phyloP scores from a whole-genome alignment of 192 early-diverging fungal genomes.

The Paraglomus brasilianum region DNA sequence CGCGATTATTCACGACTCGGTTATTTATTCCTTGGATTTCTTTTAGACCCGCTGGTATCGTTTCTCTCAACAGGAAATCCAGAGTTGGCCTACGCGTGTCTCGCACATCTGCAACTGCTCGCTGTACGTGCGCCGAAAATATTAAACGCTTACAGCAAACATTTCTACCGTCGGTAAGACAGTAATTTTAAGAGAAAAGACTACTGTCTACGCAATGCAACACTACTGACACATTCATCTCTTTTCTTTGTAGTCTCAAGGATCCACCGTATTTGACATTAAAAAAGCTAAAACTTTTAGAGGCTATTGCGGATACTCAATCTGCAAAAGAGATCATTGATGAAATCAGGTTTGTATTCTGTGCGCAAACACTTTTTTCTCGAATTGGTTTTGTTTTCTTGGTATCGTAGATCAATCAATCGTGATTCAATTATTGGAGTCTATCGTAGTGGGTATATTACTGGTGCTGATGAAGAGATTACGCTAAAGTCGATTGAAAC shows the following conservation, averaged over 20 bases:
- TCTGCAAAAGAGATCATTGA: constrained; percentile 20
- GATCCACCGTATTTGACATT: constrained; percentile 23
- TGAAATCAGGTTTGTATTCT: constrained; percentile 13
- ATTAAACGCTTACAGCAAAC: neutral
- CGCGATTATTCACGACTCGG: no score
- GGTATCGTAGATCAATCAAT: no score
- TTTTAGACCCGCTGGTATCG: neutral
- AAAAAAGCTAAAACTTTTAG: constrained; percentile 4
- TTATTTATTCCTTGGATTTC: no score
- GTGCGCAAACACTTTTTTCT: no score
- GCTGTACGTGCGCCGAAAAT: neutral
- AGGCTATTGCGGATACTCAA: neutral
- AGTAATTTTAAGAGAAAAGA: neutral
- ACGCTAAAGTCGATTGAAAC: constrained; percentile 1
- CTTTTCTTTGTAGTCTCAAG: constrained; percentile 4
- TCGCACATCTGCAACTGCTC: constrained; percentile 8
- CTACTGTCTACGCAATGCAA: neutral
- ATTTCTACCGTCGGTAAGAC: constrained; percentile 25
- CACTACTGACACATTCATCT: neutral
- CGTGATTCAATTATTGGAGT: neutral
- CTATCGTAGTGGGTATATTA: constrained; percentile 22
- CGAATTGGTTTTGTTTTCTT: no score
- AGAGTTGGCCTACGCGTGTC: constrained; percentile 16
- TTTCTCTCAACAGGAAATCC: constrained; percentile 9
- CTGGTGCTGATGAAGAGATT: neutral